phyloP scores from a whole-genome alignment of 805 yeast genomes.

The Saccharomycopsis fibuligera region DNA sequence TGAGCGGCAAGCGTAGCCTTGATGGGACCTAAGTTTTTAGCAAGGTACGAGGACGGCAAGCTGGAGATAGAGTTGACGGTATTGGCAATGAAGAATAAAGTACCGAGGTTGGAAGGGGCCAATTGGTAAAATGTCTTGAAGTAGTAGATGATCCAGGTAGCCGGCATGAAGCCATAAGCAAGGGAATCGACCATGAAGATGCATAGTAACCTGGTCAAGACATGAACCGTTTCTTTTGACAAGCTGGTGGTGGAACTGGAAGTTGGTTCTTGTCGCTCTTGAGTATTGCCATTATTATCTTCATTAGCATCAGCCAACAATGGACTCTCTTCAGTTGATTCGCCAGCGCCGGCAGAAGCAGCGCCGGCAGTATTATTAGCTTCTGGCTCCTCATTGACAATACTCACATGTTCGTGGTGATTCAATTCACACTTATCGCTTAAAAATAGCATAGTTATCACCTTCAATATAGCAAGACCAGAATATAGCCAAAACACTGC shows the following conservation, averaged over 20 bases:
- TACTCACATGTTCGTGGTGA: conserved; percentile 22
- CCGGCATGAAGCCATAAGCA: conserved; percentile 84
- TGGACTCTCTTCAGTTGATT: background rate
- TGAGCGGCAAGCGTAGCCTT: conserved; percentile 69
- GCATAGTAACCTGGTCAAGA: conserved; percentile 43
- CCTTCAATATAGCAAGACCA: conserved; percentile 45
- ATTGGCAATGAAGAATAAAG: conserved; percentile 59
- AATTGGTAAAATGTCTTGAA: conserved; percentile 51
- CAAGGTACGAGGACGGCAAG: conserved; percentile 66
- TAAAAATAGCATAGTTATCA: conserved; percentile 43
- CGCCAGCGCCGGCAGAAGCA: background rate
- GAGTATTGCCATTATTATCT: conserved; percentile 6
- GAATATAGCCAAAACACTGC: conserved; percentile 52
- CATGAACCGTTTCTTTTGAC: conserved; percentile 37
- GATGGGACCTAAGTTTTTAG: conserved; percentile 69
- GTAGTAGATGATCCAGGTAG: conserved; percentile 84
- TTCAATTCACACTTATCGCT: conserved; percentile 48
- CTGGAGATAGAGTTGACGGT: conserved; percentile 62
- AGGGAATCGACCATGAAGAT: conserved; percentile 81
- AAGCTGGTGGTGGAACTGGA: conserved; percentile 10
- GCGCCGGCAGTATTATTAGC: background rate
- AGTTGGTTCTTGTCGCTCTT: background rate
- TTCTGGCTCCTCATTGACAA: conserved; percentile 6
- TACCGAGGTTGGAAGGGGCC: conserved; percentile 55
- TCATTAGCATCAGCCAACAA: background rate